Percentiles rank a stretch among this genome's conserved stretches.
Conservation (phyloP, 495 filamentous ascomycete genomes). For the Aspergillus incahuasiensis region DNA sequence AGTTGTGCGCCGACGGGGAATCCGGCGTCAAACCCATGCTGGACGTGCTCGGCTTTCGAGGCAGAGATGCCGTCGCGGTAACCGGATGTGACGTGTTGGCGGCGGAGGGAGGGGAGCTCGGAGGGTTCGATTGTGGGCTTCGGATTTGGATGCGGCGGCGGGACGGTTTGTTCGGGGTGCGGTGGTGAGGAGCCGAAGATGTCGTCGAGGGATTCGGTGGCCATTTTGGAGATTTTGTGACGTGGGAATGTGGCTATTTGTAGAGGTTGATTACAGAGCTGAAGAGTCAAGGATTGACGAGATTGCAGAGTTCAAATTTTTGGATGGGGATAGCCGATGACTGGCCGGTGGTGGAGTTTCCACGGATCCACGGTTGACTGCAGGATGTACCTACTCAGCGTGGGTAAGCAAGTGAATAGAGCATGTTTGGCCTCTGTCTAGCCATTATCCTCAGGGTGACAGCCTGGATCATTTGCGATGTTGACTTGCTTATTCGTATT, state of each 20-base stretch:
- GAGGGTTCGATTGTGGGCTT: constrained; percentile 49
- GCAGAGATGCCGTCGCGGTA: constrained; percentile 80
- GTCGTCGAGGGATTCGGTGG: constrained; percentile 37
- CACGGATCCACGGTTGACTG: too few species aligned
- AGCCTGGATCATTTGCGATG: too few species aligned
- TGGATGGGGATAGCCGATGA: too few species aligned
- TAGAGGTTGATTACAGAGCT: too few species aligned
- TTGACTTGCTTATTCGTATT: too few species aligned
- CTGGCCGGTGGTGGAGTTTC: too few species aligned
- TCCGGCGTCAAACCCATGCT: constrained; percentile 85
- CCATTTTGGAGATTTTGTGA: neutral
- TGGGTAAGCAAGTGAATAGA: too few species aligned
- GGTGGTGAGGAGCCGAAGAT: constrained; percentile 46
- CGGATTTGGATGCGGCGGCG: neutral
- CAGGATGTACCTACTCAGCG: too few species aligned
- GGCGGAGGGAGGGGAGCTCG: constrained; percentile 69
- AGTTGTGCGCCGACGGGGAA: constrained; percentile 74
- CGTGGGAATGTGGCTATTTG: neutral
- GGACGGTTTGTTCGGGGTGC: constrained; percentile 1
- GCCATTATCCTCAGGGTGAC: too few species aligned
- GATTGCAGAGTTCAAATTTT: too few species aligned
- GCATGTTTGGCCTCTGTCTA: too few species aligned
- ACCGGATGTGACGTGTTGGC: constrained; percentile 75
- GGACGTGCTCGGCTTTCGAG: constrained; percentile 66
- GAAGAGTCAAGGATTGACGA: too few species aligned